phyloP scores from a whole-genome alignment of 805 yeast genomes.

The Brettanomyces anomalus region DNA sequence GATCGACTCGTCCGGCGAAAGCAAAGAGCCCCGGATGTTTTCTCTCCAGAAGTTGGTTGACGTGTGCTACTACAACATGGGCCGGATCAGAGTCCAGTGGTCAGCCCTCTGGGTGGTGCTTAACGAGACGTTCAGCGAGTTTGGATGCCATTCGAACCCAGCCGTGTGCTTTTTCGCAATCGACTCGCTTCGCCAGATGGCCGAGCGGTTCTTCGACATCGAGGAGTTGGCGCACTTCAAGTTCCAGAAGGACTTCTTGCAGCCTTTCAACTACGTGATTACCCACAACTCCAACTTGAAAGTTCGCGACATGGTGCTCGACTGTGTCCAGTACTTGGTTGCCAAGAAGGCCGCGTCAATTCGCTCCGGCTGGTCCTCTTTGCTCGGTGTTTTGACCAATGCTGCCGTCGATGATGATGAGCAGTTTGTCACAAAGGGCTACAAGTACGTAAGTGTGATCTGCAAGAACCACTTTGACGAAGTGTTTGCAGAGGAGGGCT shows the following conservation, averaged over 20 bases:
- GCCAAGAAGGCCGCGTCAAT: constrained; percentile 63
- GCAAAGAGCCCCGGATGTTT: constrained; percentile 80
- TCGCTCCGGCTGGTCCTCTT: constrained; percentile 91
- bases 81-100: constrained; percentile 94
- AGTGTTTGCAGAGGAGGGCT: constrained; percentile 63
- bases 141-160: constrained; percentile 71
- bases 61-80: constrained; percentile 96
- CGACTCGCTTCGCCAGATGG: constrained; percentile 86
- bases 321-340: constrained; percentile 81
- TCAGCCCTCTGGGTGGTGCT: constrained; percentile 89
- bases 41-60: constrained; percentile 94
- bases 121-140: constrained; percentile 81
- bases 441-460: constrained; percentile 52
- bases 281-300: constrained; percentile 55
- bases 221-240: constrained; percentile 94
- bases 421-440: constrained; percentile 60
- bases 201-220: constrained; percentile 84
- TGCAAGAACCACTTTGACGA: constrained; percentile 51
- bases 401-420: constrained; percentile 52
- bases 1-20: constrained; percentile 77
- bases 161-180: constrained; percentile 83
- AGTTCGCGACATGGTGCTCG: constrained; percentile 82
- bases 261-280: constrained; percentile 80
- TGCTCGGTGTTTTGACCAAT: constrained; percentile 66
- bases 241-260: constrained; percentile 88